phyloP scores from a whole-genome alignment of 257 asterid species.

The Przewalskia tangutica region DNA sequence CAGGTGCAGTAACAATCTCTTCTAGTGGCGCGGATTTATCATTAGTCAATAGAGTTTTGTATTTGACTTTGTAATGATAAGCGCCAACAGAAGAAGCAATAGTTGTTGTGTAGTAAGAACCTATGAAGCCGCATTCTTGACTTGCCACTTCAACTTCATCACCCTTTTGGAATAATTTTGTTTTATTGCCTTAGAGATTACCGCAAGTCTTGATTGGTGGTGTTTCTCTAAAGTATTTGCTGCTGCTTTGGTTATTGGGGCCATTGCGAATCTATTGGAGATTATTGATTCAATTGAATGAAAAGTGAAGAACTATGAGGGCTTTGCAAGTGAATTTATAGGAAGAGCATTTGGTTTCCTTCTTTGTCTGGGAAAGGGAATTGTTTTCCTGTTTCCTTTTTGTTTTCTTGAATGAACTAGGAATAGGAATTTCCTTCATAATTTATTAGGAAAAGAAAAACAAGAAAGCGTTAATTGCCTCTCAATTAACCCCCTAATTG shows the following conservation, averaged over 20 bases:
- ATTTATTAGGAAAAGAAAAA: too few species aligned
- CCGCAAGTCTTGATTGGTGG: neutral
- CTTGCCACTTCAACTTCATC: slow-evolving; percentile 6
- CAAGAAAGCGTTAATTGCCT: neutral
- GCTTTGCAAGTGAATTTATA: neutral
- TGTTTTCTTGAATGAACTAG: neutral
- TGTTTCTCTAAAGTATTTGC: neutral
- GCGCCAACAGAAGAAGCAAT: neutral
- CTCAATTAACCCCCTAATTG: neutral
- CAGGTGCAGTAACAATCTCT: neutral
- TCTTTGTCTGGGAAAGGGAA: neutral
- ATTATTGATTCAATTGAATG: neutral
- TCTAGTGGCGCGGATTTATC: neutral
- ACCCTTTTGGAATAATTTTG: neutral
- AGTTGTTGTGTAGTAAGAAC: slow-evolving; percentile 8
- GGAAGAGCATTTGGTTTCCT: neutral
- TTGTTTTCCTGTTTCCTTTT: neutral
- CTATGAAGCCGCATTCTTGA: slow-evolving; percentile 4
- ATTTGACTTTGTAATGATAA: neutral
- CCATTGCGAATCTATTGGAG: neutral
- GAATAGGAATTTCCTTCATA: neutral
- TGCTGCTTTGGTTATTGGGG: neutral
- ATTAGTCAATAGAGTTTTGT: neutral
- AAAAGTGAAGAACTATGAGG: neutral
- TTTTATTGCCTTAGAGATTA: neutral